phyloP scores from a whole-genome alignment of 139 green algal genomes.

The Tetradesmus obliquus region DNA sequence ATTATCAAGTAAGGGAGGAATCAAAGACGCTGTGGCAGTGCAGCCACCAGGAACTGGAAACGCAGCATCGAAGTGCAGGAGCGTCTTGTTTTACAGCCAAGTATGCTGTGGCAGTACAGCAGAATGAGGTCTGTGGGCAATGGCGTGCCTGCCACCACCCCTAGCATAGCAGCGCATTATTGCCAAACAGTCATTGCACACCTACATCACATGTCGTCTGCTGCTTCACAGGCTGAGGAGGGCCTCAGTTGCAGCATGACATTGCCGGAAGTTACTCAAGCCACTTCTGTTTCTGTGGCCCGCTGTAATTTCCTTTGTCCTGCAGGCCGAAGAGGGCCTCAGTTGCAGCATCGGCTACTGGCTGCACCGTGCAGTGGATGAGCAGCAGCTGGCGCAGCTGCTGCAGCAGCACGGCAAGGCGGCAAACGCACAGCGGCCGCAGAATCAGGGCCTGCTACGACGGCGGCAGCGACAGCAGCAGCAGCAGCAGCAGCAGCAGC shows the following conservation, averaged over 20 bases:
- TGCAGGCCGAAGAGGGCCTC: background rate
- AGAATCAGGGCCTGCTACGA: background rate
- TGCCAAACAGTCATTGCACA: too few relatives aligned
- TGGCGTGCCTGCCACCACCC: too few relatives aligned
- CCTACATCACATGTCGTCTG: too few relatives aligned
- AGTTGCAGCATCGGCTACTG: background rate
- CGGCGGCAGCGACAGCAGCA: constrained; percentile 1
- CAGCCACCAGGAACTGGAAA: too few relatives aligned
- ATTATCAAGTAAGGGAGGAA: too few relatives aligned
- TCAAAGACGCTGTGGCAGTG: too few relatives aligned
- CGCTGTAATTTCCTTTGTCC: background rate
- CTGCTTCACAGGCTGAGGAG: too few relatives aligned
- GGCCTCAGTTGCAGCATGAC: background rate
- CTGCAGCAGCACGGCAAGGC: background rate
- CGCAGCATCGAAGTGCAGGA: background rate
- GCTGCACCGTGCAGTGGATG: background rate
- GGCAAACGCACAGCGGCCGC: background rate
- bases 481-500: background rate
- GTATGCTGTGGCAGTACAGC: too few relatives aligned
- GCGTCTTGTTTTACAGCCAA: too few relatives aligned
- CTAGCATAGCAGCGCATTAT: too few relatives aligned
- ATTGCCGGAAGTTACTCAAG: background rate
- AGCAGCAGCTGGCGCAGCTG: background rate
- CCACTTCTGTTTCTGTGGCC: too few relatives aligned
- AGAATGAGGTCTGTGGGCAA: too few relatives aligned